Base-by-base conservation (phyloP, 2,329 filamentous ascomycete species). In the Mariannaea elegans region DNA sequence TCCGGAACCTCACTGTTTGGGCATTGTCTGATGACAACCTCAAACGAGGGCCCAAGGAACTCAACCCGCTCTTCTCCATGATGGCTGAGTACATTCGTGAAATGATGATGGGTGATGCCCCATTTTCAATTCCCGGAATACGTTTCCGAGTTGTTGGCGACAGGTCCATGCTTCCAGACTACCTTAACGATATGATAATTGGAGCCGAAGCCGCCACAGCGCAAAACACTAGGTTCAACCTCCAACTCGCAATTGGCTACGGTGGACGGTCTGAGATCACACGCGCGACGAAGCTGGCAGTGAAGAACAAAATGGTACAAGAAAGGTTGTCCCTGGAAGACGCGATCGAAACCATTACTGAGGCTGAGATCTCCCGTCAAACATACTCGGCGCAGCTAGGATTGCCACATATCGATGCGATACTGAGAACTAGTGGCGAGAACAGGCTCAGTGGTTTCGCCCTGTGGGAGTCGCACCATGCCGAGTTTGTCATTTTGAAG, bases 401-500 rank as follows among this genome's bases (percentile, higher is more conserved):
- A 4, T 24, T 57, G 4, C 54, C 54, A 7, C 54, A 19, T 14
- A 51, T 57, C 12, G 54, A 57, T 29, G 46, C 54, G 6, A 57
- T 57, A 19, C n/a, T 57, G 39, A 24, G 54, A 18, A 57, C 46
- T 4, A 51, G 54, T 19, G 54, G 54, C 5, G 54, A 57, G 21
- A 57, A 57, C 9, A 50, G 54, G n/a, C 46, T 57, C n/a, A 57
- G 54, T 12, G 54, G 54, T 2, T 57, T 57, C 24, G 54, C 54
- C 4, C 21, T 57, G 29, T 57, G 54, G 54, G 54, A 57, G 54
- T 57, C 54, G 12, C 47, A 57, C n/a, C 54, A 57, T 27, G 54
- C 54, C 5, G 54, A 57, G 16, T 57, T 57, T 39, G 54, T n/a
- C 0, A 51, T 57, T 46, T 16, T 57, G 6, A 16, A 57, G n/a